Evolutionary conservation across 177 flowering plant genomes (phyloP), one percentile per base, ranked within the genome.

Genomic region (Tripterygium wilfordii): DNA sequence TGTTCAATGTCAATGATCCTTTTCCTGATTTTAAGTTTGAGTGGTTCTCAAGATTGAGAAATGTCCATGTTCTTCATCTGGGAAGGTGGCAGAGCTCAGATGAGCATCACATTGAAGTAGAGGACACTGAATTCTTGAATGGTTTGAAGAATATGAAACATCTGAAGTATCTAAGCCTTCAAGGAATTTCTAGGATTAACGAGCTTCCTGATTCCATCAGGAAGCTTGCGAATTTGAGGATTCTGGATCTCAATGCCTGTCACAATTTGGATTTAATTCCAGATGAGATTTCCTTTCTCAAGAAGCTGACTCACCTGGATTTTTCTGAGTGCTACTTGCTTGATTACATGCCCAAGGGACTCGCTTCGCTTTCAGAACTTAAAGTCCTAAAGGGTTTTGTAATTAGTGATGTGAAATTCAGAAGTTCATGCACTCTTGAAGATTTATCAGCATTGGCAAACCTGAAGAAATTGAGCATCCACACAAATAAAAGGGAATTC

Each of bases 341-440:
- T 0, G 71, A 71, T 10, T 8, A 21, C 38, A 58, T 77, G 56
- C 82, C 82, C 13, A 58, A 47, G 49, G 64, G 53, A 37, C 36
- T 74, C 0, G 14, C 30, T 0, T 10, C 9, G 6, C 68, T 77
- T 1, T 12, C 51, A 0, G 10, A 66, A 10, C 65, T 77, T 24
- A 45, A 54, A 54, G 75, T 77, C 28, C 63, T 77, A 0, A 71
- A 77, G 38, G 82, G 82, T 22, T 74, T 77, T 44, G 69, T 74
- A 36, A 17, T 72, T 9, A 43, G 65, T 0, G 32, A 41, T 33
- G 0, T 4, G 0, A 16, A 32, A 18, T 13, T 2, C 8, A 36
- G n/a, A 3, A 37, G 28, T 7, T 9, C 67, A 0, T 42, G 69
- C 30, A 51, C 27, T 4, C 23, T 68, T 9, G 20, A 8, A 0